Percentiles rank a stretch among this genome's conserved stretches.
These are phyloP conservation scores for Boletus rubropictus DNA, from an alignment of 768 basidiomycete genomes.

Conservation along the genomic window DNA sequence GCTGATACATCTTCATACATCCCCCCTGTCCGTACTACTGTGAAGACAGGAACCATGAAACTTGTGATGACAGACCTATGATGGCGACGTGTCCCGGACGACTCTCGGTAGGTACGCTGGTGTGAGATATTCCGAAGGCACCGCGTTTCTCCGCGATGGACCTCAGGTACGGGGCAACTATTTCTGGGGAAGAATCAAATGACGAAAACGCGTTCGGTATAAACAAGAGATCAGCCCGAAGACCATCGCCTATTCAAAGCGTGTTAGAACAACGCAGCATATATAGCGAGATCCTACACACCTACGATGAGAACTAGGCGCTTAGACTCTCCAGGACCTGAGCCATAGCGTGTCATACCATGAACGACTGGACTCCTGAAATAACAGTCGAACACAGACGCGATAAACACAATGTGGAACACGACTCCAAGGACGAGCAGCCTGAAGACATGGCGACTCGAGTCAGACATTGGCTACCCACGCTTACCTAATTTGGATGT, in stretches of 20 bases:
- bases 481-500: too few species aligned
- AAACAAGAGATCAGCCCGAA: constrained; percentile 77
- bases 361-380: constrained; percentile 79
- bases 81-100: constrained; percentile 86
- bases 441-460: constrained; percentile 23
- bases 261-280: not conserved
- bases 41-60: constrained; percentile 1
- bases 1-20: constrained; percentile 92
- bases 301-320: constrained; percentile 78
- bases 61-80: constrained; percentile 46
- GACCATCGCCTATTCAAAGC: constrained; percentile 58
- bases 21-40: constrained; percentile 45
- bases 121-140: constrained; percentile 81
- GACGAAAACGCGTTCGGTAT: constrained; percentile 53
- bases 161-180: constrained; percentile 71
- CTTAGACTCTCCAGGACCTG: constrained; percentile 49
- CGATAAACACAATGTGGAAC: constrained; percentile 71
- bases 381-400: constrained; percentile 80
- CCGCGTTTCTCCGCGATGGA: constrained; percentile 62
- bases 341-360: constrained; percentile 60
- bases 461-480: constrained; percentile 13
- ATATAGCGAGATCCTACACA: constrained; percentile 26
- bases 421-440: constrained; percentile 62
- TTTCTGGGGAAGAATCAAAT: constrained; percentile 45
- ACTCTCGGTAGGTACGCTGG: constrained; percentile 82